A percentile compares a stretch with the other conserved stretches of the same genome.
phyloP scores from a whole-genome alignment of 805 yeast genomes.

The Starmera caribaea region DNA sequence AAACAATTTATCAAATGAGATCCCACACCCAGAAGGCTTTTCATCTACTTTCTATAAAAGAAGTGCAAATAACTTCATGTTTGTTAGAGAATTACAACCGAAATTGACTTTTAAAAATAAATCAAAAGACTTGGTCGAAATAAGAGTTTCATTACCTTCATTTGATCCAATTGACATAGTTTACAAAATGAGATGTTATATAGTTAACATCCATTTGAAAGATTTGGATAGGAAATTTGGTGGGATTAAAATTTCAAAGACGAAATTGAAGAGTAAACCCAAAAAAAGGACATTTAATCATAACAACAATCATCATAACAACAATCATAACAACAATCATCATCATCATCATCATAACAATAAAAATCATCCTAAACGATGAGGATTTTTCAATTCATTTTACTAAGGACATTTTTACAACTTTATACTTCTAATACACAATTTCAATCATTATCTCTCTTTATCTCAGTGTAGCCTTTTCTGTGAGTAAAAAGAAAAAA shows the following conservation, averaged over 20 bases:
- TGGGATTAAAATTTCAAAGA: constrained; percentile 16
- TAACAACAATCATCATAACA: no score
- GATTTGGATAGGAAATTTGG: constrained; percentile 30
- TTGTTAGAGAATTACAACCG: constrained; percentile 38
- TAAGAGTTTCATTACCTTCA: constrained; percentile 32
- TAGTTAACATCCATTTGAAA: constrained; percentile 31
- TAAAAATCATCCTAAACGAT: no score
- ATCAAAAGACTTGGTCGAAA: constrained; percentile 28
- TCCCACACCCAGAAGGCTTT: constrained; percentile 36
- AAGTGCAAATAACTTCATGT: constrained; percentile 40
- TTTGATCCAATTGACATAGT: constrained; percentile 15
- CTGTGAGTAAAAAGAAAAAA: no score
- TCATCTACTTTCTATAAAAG: constrained; percentile 39
- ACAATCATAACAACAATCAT: no score
- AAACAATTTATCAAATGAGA: neutral
- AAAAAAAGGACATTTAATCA: no score
- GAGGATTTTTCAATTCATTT: no score
- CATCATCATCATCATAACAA: no score
- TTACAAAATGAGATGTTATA: constrained; percentile 26
- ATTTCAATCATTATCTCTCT: no score
- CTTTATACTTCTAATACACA: no score
- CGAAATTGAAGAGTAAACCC: neutral
- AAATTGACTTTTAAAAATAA: constrained; percentile 31
- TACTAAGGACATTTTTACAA: no score
- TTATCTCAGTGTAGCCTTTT: no score